Conservation (phyloP, 768 basidiomycete species). For the Tulasnella sp. region DNA sequence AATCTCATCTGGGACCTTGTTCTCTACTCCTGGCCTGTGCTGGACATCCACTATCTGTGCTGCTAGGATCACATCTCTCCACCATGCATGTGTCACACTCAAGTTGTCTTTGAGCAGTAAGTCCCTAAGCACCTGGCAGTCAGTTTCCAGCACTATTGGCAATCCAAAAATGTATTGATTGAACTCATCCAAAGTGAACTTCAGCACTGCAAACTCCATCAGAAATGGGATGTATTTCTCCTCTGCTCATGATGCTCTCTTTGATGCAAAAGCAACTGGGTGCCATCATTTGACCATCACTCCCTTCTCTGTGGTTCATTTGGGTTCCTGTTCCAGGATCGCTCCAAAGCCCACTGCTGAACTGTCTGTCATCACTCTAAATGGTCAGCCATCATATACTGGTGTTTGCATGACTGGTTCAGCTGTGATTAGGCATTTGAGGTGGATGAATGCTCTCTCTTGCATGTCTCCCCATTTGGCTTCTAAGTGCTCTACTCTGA, state of each 20-base stretch:
- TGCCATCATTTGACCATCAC: constrained; percentile 20
- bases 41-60: constrained; percentile 23
- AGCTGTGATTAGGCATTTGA: constrained; percentile 28
- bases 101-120: constrained; percentile 25
- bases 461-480: constrained; percentile 19
- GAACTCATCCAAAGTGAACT: constrained; percentile 25
- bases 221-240: constrained; percentile 29
- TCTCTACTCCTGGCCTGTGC: constrained; percentile 22
- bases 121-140: constrained; percentile 31
- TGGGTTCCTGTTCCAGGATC: constrained; percentile 25
- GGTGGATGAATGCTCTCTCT: constrained; percentile 22
- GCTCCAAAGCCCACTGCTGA: constrained; percentile 29
- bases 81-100: constrained; percentile 27
- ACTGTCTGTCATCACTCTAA: constrained; percentile 31
- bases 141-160: constrained; percentile 28
- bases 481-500: constrained; percentile 22
- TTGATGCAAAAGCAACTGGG: constrained; percentile 30
- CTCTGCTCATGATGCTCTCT: constrained; percentile 28
- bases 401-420: constrained; percentile 30
- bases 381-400: constrained; percentile 27
- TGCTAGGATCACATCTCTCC: constrained; percentile 29
- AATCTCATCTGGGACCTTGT: constrained; percentile 23
- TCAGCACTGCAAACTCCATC: constrained; percentile 31
- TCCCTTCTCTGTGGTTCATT: constrained; percentile 21
- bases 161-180: constrained; percentile 20